These are phyloP conservation scores for Ophiostoma fasciatum DNA, from an alignment of 2,329 filamentous ascomycete species.

Conservation along the genomic window DNA sequence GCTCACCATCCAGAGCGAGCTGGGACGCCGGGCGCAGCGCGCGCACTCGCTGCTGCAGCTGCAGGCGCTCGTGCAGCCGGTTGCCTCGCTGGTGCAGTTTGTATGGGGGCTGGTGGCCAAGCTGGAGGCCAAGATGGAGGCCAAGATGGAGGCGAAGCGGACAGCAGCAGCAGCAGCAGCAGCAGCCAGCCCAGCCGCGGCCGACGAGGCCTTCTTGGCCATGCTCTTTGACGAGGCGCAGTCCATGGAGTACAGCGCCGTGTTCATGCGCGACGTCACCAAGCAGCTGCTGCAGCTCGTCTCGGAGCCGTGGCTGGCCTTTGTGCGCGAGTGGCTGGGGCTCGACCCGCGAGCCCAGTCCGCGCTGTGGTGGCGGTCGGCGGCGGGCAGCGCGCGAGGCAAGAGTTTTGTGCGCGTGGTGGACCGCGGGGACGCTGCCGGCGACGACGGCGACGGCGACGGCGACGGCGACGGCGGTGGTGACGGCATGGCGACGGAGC, in stretches of 20 bases:
- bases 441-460: slow-evolving; percentile 29
- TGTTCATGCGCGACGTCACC: slow-evolving; percentile 47
- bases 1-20: slow-evolving; percentile 31
- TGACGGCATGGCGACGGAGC: slow-evolving; percentile 41
- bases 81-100: slow-evolving; percentile 33
- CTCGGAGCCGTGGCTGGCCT: slow-evolving; percentile 21
- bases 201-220: slow-evolving; percentile 48
- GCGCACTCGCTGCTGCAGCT: slow-evolving; percentile 37
- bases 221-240: slow-evolving; percentile 47
- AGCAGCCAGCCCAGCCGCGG: slow-evolving; percentile 18
- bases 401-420: slow-evolving; percentile 49
- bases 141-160: too few species aligned
- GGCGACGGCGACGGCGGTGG: too few species aligned
- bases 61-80: slow-evolving; percentile 32
- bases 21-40: slow-evolving; percentile 27
- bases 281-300: slow-evolving; percentile 42
- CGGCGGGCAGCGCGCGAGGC: slow-evolving; percentile 15
- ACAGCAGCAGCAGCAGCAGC: slow-evolving; percentile 10
- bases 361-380: slow-evolving; percentile 7
- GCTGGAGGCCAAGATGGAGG: too few species aligned
- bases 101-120: slow-evolving; percentile 36
- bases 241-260: slow-evolving; percentile 46
- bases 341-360: slow-evolving; percentile 38
- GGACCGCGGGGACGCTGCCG: slow-evolving; percentile 32
- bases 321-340: slow-evolving; percentile 60